A percentile compares a stretch with the other conserved stretches of the same genome.
These are phyloP conservation scores for Colletotrichum kahawae DNA, from an alignment of 2,329 filamentous ascomycete species.

Conservation along the genomic window DNA sequence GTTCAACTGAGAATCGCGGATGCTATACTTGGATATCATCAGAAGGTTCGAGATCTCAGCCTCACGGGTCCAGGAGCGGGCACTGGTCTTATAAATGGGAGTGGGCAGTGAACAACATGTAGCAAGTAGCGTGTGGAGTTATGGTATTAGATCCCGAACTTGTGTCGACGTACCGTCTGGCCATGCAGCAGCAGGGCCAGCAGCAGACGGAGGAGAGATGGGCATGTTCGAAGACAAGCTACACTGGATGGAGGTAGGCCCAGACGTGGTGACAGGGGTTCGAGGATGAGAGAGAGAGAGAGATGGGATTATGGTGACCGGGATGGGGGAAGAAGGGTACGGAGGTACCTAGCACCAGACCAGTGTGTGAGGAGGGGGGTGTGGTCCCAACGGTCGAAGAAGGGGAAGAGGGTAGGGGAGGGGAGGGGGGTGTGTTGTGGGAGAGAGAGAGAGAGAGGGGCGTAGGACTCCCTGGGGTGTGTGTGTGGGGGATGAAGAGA, in stretches of 20 bases:
- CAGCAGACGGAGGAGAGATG: slow-evolving; percentile 7
- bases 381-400: neutral
- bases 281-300: neutral
- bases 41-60: slow-evolving; percentile 25
- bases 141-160: slow-evolving; percentile 8
- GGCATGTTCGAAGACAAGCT: slow-evolving; percentile 18
- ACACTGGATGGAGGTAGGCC: slow-evolving; percentile 19
- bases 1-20: slow-evolving; percentile 21
- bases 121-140: slow-evolving; percentile 11
- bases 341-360: slow-evolving; percentile 12
- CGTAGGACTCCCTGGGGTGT: neutral
- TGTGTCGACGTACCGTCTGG: slow-evolving; percentile 10
- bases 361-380: slow-evolving; percentile 4
- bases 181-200: neutral
- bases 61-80: slow-evolving; percentile 23
- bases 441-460: neutral
- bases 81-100: slow-evolving; percentile 24
- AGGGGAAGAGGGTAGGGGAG: neutral
- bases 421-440: neutral
- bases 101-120: slow-evolving; percentile 20
- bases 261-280: slow-evolving; percentile 17
- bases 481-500: neutral
- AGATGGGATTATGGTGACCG: slow-evolving; percentile 16
- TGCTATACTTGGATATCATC: slow-evolving; percentile 26
- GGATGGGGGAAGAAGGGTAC: slow-evolving; percentile 5